phyloP scores from a whole-genome alignment of 176 grass and related monocot genomes.

The Leersia perrieri region DNA sequence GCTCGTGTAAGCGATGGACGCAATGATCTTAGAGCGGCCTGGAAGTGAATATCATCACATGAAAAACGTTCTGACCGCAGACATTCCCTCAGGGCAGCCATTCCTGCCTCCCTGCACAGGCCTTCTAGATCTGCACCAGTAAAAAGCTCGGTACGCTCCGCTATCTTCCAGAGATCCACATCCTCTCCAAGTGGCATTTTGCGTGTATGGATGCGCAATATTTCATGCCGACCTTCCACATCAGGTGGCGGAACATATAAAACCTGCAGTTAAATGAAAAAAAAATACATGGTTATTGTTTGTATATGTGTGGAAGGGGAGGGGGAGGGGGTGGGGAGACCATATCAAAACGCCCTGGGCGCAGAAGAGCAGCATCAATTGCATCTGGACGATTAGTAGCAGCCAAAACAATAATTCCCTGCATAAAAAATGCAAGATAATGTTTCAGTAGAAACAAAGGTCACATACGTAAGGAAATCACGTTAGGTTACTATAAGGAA shows the following conservation, averaged over 20 bases:
- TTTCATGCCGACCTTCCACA: constrained; percentile 60
- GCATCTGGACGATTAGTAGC: constrained; percentile 77
- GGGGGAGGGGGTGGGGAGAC: background rate
- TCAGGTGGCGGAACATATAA: constrained; percentile 75
- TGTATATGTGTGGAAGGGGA: background rate
- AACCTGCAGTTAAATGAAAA: constrained; percentile 50
- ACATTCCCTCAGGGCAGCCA: constrained; percentile 70
- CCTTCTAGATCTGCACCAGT: constrained; percentile 83
- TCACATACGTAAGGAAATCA: background rate
- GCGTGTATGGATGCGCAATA: constrained; percentile 68
- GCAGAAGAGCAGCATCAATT: constrained; percentile 88
- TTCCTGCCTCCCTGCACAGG: constrained; percentile 77
- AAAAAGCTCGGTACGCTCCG: constrained; percentile 58
- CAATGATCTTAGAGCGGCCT: constrained; percentile 50
- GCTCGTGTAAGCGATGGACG: constrained; percentile 66
- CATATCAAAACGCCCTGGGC: constrained; percentile 79
- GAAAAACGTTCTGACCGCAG: constrained; percentile 41
- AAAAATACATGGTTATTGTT: background rate
- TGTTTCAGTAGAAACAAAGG: constrained; percentile 3
- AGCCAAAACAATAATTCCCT: constrained; percentile 92
- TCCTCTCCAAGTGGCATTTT: constrained; percentile 75
- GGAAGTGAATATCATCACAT: constrained; percentile 46
- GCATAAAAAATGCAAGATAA: background rate
- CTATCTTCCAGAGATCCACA: constrained; percentile 61
- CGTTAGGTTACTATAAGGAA: constrained; percentile 22